phyloP scores from a whole-genome alignment of 164 flowering plant species.

The Annona cherimola region DNA sequence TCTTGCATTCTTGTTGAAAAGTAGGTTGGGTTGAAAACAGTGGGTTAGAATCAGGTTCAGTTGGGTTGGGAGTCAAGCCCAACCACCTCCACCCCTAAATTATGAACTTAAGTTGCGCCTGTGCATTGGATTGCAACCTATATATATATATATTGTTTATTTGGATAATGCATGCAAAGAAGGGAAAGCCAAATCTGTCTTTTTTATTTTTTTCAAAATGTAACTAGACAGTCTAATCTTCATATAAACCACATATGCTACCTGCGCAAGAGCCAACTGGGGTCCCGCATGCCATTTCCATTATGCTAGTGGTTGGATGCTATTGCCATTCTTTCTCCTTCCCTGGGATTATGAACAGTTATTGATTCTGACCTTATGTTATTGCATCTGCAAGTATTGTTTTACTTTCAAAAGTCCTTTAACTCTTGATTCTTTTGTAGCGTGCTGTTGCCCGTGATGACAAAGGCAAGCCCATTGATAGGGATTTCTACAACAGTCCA shows the following conservation, averaged over 20 bases:
- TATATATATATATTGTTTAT: too few species aligned
- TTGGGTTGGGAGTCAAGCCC: too few species aligned
- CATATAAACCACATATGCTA: neutral
- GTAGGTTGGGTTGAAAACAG: too few species aligned
- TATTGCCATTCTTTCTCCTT: too few species aligned
- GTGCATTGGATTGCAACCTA: too few species aligned
- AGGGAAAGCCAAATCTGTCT: neutral
- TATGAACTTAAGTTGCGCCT: too few species aligned
- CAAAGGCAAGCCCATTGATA: constrained; percentile 67
- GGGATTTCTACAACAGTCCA: constrained; percentile 77
- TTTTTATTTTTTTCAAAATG: too few species aligned
- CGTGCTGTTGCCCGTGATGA: constrained; percentile 93
- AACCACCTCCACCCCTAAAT: too few species aligned
- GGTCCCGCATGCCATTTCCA: neutral
- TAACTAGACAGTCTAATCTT: neutral
- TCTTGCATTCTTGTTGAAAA: too few species aligned
- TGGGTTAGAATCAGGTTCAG: too few species aligned
- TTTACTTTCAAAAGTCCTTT: neutral
- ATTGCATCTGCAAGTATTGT: neutral
- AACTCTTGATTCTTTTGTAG: constrained; percentile 30
- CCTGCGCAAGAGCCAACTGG: neutral
- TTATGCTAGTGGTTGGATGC: neutral
- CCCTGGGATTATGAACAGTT: neutral
- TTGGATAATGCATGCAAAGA: neutral
- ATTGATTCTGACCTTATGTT: neutral